phyloP scores from a whole-genome alignment of 2,329 filamentous ascomycete species.

The Ascochyta koolunga region DNA sequence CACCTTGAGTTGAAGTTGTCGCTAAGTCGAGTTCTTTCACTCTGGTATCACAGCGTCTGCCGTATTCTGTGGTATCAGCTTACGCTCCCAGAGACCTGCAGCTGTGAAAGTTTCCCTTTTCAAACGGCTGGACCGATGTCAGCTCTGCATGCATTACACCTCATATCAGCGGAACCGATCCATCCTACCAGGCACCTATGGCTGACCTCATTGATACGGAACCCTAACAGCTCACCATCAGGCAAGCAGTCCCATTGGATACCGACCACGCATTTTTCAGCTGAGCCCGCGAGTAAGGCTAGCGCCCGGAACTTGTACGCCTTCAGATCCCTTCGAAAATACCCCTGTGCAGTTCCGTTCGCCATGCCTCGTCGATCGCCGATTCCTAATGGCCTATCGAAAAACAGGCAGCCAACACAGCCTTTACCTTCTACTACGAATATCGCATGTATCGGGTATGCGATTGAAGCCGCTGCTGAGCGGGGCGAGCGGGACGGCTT shows the following conservation, averaged over 20 bases:
- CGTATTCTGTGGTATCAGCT: not conserved
- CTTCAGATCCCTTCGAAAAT: not conserved
- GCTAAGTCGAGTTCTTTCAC: not conserved
- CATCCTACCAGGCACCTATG: not conserved
- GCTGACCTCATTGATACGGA: not conserved
- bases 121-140: not conserved
- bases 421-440: not conserved
- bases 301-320: conserved; percentile 1
- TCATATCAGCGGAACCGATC: not conserved
- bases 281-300: conserved; percentile 3
- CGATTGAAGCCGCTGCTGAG: not conserved
- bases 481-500: conserved; percentile 1
- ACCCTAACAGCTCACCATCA: not conserved
- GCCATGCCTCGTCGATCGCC: conserved; percentile 13
- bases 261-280: not conserved
- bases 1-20: not conserved
- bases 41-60: not conserved
- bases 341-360: conserved; percentile 10
- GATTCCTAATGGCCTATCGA: conserved; percentile 5
- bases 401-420: not conserved
- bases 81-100: not conserved
- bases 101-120: not conserved
- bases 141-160: not conserved
- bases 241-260: conserved; percentile 1
- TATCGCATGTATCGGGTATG: not conserved